Conservation (phyloP, 768 basidiomycete species). For the Lactarius hatsudake region DNA sequence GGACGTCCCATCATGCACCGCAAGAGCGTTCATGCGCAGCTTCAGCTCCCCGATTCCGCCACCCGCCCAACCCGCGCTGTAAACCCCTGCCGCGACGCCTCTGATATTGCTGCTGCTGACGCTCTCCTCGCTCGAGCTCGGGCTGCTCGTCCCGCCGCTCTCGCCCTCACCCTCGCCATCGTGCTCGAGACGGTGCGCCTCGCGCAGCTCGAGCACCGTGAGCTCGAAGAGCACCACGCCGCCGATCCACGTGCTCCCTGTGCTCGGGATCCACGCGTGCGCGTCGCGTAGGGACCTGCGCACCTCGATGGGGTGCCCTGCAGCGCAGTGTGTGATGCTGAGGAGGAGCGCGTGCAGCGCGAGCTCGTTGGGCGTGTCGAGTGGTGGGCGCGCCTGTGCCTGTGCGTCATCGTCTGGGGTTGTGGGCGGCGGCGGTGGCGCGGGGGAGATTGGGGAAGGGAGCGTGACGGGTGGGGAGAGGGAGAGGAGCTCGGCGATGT, state of each 20-base stretch:
- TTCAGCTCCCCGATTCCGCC: background rate
- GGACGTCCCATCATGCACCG: background rate
- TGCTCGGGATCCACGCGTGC: no score
- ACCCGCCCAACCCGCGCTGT: background rate
- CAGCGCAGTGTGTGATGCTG: conserved; percentile 64
- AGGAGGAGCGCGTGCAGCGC: conserved; percentile 67
- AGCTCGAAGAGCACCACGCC: no score
- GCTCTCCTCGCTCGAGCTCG: conserved; percentile 18
- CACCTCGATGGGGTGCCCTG: conserved; percentile 43
- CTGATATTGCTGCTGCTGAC: no score
- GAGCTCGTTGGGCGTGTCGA: conserved; percentile 70
- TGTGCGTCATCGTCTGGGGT: no score
- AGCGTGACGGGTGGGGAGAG: conserved; percentile 48
- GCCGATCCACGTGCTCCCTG: no score
- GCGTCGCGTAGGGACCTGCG: conserved; percentile 55
- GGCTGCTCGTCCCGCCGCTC: background rate
- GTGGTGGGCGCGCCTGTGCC: conserved; percentile 33
- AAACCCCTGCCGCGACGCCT: background rate
- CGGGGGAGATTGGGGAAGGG: conserved; percentile 8
- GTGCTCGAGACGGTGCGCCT: no score
- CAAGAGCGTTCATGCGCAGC: conserved; percentile 20
- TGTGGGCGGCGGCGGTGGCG: no score
- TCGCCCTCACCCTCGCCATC: conserved; percentile 8
- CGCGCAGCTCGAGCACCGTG: conserved; percentile 58
- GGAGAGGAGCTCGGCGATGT: conserved; percentile 52